Base-by-base conservation (phyloP, 2,329 filamentous ascomycete genomes). In the Aspergillus versicolor region DNA sequence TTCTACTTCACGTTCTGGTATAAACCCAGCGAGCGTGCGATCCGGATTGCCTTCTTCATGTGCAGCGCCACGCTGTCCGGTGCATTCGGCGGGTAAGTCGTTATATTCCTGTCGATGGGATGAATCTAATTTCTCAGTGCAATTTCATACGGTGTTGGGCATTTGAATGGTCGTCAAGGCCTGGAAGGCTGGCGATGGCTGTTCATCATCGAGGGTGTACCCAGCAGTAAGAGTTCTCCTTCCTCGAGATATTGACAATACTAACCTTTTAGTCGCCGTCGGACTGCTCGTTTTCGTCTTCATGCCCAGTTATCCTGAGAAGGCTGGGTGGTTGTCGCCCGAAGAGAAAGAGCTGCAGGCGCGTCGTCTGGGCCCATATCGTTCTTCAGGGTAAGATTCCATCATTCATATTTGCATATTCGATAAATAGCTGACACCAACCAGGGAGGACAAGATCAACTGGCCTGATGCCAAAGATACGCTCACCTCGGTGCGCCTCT, bases 1-100 rank as follows among this genome's bases (percentile, higher is more conserved):
- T 71, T 73, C 43, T 73, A 73, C 38, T 62, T 75, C 15, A 70
- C 67, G 1, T 62, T 74, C 54, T 76, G 73, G 66, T 77, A 76
- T 52, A 65, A 65, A 0, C 67, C 72, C 7, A 65, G 56, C 19
- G 73, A 76, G 44, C 63, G 70, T 13, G 72, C 74, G 17, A 59
- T 68, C 41, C 24, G 55, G 5, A 52, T 65, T 41, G 59, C 61
- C 1, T 45, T 61, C 17, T 52, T 64, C 2, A 19, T 59, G 11
- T 56, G 53, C 5, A 56, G 53, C 27, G 52, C 53, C 13, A 45
- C 50, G 1, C 50, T 52, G 7, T 43, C 50, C 1, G 41, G 41
- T 6, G 50, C 50, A n/a, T 56, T 59, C 17, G 53, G 57, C 8
- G 52, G 52, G 51, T 43, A 47, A 15, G 37, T n/a, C 3, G 7